Evolutionary conservation across 2,329 filamentous ascomycete genomes (phyloP).

Genomic region (Ascomycota sp.): DNA sequence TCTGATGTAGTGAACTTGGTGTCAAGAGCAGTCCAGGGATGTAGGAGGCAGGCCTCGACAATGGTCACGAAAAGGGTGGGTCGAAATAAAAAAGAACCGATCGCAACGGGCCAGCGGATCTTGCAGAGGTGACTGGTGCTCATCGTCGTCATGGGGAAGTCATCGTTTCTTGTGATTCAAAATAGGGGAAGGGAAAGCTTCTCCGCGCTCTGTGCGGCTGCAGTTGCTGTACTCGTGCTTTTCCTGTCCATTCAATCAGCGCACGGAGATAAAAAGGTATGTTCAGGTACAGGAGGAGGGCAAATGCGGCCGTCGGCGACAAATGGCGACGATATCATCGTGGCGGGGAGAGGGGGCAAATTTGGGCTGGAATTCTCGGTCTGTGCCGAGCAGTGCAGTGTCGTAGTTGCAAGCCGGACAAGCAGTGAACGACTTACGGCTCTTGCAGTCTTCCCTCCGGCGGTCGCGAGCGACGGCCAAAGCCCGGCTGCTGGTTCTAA

Average conservation of each 20-base stretch:
- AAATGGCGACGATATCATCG: not conserved
- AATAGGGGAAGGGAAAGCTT: not conserved
- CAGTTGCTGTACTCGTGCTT: not conserved
- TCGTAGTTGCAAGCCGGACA: no score
- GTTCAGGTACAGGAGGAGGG: no score
- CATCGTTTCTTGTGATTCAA: slow-evolving; percentile 9
- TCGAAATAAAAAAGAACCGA: slow-evolving; percentile 31
- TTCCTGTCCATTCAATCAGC: not conserved
- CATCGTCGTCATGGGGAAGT: slow-evolving; percentile 28
- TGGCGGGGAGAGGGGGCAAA: not conserved
- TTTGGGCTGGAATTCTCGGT: slow-evolving; percentile 3
- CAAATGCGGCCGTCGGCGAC: no score
- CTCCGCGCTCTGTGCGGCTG: not conserved
- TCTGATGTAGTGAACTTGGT: slow-evolving; percentile 3
- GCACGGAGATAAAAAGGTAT: not conserved
- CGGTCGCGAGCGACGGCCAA: not conserved
- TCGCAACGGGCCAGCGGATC: slow-evolving; percentile 28
- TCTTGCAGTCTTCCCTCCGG: not conserved
- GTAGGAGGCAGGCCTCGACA: slow-evolving; percentile 3
- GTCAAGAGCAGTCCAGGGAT: slow-evolving; percentile 2
- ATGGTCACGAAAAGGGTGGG: slow-evolving; percentile 12
- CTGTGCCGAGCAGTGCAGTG: slow-evolving; percentile 1
- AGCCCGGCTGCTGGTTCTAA: not conserved
- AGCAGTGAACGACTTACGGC: not conserved
- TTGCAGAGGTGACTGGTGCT: slow-evolving; percentile 28